Percentiles rank a stretch among this genome's conserved stretches.
Evolutionary conservation across 2,329 filamentous ascomycete genomes (phyloP).

Genomic region (Neoarthrinium moseri): DNA sequence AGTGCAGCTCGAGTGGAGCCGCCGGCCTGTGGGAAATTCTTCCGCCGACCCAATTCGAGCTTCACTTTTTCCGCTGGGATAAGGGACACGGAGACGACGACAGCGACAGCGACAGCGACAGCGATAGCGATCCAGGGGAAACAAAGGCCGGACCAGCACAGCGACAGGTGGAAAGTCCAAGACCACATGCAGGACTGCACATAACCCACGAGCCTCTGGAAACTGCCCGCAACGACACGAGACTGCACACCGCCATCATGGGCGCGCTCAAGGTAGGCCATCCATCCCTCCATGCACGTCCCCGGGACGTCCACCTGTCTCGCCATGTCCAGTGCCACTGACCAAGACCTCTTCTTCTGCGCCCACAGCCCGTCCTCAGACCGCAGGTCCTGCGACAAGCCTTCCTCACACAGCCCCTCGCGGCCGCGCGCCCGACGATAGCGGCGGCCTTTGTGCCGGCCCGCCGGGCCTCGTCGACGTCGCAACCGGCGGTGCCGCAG

Average conservation of each 20-base stretch:
- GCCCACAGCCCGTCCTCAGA: conserved; percentile 24
- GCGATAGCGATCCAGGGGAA: too few relatives aligned
- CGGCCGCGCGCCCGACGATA: conserved; percentile 20
- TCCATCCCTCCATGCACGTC: not conserved
- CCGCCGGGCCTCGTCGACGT: conserved; percentile 30
- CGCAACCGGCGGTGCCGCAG: conserved; percentile 13
- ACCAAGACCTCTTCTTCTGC: not conserved
- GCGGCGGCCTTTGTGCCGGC: conserved; percentile 31
- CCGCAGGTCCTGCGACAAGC: conserved; percentile 25
- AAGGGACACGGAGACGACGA: too few relatives aligned
- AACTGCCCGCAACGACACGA: not conserved
- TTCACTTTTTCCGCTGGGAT: too few relatives aligned
- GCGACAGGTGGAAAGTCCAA: too few relatives aligned
- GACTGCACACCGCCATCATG: conserved; percentile 8
- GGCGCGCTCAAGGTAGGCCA: conserved; percentile 12
- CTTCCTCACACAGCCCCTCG: conserved; percentile 28
- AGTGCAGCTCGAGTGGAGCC: not conserved
- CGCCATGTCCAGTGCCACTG: not conserved
- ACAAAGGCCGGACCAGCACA: too few relatives aligned
- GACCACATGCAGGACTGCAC: too few relatives aligned
- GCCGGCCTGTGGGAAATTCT: conserved; percentile 27
- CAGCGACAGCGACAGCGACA: too few relatives aligned
- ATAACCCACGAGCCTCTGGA: not conserved
- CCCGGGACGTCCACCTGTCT: not conserved
- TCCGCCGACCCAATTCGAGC: conserved; percentile 18